Evolutionary conservation across 495 filamentous ascomycete genomes (phyloP).

Genomic region (Penicillium waksmanii): DNA sequence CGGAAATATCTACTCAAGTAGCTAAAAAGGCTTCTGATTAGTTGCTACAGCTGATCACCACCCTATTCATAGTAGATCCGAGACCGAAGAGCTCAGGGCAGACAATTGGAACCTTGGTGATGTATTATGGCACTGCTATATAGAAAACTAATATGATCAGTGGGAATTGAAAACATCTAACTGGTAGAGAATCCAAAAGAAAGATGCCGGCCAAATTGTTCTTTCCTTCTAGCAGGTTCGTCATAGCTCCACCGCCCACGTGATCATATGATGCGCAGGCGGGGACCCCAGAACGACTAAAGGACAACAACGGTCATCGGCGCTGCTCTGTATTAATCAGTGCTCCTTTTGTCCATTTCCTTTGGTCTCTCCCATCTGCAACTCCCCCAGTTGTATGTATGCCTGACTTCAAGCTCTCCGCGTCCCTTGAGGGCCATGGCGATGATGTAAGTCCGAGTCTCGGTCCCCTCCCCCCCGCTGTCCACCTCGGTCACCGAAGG

Average conservation of each 20-base stretch:
- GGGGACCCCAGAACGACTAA: constrained; percentile 35
- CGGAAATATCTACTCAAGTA: no score
- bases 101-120: background rate
- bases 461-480: constrained; percentile 12
- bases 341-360: constrained; percentile 11
- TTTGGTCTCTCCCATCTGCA: background rate
- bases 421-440: constrained; percentile 76
- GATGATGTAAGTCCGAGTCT: constrained; percentile 68
- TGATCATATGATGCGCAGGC: constrained; percentile 38
- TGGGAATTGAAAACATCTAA: background rate
- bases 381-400: constrained; percentile 45
- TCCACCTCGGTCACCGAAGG: constrained; percentile 19
- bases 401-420: constrained; percentile 78
- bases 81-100: background rate
- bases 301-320: constrained; percentile 27
- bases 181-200: background rate
- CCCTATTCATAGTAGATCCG: background rate
- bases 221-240: constrained; percentile 34
- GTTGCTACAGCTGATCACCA: constrained; percentile 4
- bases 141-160: no score
- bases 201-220: background rate
- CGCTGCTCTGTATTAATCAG: constrained; percentile 4
- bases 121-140: background rate
- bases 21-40: background rate
- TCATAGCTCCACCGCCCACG: constrained; percentile 38